Conservation (phyloP, 768 basidiomycete species). For the Tylopilus balloui region DNA sequence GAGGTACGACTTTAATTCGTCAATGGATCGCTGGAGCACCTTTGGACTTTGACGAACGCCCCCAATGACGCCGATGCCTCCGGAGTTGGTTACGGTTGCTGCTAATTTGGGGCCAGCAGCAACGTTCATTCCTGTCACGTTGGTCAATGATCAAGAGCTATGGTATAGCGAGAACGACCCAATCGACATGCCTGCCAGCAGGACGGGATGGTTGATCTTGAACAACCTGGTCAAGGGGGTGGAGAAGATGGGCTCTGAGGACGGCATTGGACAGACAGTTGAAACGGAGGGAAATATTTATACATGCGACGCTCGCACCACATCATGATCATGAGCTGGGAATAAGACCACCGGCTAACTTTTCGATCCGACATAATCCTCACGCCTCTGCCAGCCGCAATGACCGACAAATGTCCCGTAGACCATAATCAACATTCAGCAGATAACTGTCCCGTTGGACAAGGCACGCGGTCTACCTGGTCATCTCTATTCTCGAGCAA, state of each 20-base stretch:
- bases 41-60: conserved; percentile 72
- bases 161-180: not conserved
- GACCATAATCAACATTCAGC: conserved; percentile 36
- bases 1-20: conserved; percentile 69
- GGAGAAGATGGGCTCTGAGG: conserved; percentile 58
- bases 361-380: conserved; percentile 18
- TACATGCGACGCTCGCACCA: not conserved
- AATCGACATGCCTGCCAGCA: conserved; percentile 58
- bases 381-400: conserved; percentile 1
- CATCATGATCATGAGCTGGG: not conserved
- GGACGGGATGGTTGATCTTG: conserved; percentile 76
- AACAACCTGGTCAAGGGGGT: conserved; percentile 76
- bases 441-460: conserved; percentile 64
- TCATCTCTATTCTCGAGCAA: conserved; percentile 25
- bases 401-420: conserved; percentile 45
- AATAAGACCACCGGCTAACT: no score
- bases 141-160: conserved; percentile 3
- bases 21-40: conserved; percentile 60
- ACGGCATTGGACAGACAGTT: conserved; percentile 46
- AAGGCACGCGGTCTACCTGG: conserved; percentile 46
- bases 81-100: conserved; percentile 89
- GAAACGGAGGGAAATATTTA: not conserved
- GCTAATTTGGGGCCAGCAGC: conserved; percentile 83
- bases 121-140: conserved; percentile 59
- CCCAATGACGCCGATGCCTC: conserved; percentile 85